phyloP scores from a whole-genome alignment of 768 basidiomycete genomes.

The Boletus barrowsii region DNA sequence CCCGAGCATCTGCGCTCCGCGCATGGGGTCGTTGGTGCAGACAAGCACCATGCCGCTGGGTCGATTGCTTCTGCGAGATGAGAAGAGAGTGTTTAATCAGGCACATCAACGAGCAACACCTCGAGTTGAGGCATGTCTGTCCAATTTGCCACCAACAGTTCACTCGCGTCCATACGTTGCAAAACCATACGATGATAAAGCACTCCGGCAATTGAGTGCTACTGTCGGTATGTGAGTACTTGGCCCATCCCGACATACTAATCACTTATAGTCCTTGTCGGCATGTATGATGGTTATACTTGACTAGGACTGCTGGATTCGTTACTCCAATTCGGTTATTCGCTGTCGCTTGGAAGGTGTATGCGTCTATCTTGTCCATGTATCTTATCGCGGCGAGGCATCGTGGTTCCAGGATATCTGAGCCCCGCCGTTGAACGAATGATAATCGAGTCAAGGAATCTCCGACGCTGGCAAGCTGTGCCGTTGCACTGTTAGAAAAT shows the following conservation, averaged over 20 bases:
- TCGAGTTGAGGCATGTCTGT: constrained; percentile 16
- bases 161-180: constrained; percentile 21
- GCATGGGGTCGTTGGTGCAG: constrained; percentile 22
- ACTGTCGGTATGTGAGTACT: not conserved
- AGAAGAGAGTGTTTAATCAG: constrained; percentile 27
- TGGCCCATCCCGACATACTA: not conserved
- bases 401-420: too few species aligned
- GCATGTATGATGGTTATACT: not conserved
- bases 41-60: constrained; percentile 17
- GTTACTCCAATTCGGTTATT: not conserved
- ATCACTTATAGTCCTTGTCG: not conserved
- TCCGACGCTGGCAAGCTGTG: not conserved
- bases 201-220: constrained; percentile 3
- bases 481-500: not conserved
- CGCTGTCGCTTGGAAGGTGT: not conserved
- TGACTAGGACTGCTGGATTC: not conserved
- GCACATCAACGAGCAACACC: constrained; percentile 27
- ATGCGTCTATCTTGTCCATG: not conserved
- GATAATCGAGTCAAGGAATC: not conserved
- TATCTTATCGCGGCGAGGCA: not conserved
- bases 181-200: constrained; percentile 10
- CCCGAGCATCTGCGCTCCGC: constrained; percentile 20
- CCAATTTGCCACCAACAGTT: constrained; percentile 19
- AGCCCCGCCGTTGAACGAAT: not conserved
- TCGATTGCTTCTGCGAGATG: constrained; percentile 15